Conservation (phyloP, 148 eudicot genomes). For the Mesembryanthemum crystallinum region DNA sequence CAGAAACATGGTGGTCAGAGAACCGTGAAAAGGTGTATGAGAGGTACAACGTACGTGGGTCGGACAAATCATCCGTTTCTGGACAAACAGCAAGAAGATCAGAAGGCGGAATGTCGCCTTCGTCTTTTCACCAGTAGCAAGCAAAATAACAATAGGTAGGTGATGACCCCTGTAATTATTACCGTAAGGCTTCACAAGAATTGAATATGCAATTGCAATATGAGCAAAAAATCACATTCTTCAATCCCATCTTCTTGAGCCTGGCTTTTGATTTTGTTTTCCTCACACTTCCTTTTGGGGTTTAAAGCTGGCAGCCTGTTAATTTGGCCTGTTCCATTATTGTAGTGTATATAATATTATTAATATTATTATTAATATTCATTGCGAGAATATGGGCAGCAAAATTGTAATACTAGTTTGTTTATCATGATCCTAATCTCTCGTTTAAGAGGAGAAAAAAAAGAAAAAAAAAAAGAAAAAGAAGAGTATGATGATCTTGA, state of each 20-base stretch:
- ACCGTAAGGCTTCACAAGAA: constrained; percentile 19
- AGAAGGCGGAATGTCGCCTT: constrained; percentile 57
- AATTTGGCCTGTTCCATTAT: too few species aligned
- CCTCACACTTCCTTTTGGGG: constrained; percentile 22
- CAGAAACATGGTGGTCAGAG: constrained; percentile 98
- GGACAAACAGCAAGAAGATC: constrained; percentile 70
- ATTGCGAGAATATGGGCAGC: constrained; percentile 19
- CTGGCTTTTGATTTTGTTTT: constrained; percentile 14
- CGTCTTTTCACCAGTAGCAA: constrained; percentile 45
- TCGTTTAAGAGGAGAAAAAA: not conserved
- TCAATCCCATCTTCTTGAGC: not conserved
- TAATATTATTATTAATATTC: too few species aligned
- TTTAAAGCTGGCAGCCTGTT: constrained; percentile 13
- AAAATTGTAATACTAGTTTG: constrained; percentile 15
- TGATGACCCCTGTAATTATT: constrained; percentile 28
- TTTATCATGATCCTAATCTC: not conserved
- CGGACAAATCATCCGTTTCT: constrained; percentile 68
- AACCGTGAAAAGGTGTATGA: constrained; percentile 91
- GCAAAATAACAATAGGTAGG: constrained; percentile 19
- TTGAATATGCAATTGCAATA: constrained; percentile 10
- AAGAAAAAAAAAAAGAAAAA: not conserved
- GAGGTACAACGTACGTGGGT: constrained; percentile 75
- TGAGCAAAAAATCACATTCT: constrained; percentile 25
- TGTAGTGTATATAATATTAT: constrained; percentile 30
- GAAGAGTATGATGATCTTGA: not conserved